Conservation (phyloP, 1,284 basidiomycete species). For the Cutaneotrichosporon cyanovorans region DNA sequence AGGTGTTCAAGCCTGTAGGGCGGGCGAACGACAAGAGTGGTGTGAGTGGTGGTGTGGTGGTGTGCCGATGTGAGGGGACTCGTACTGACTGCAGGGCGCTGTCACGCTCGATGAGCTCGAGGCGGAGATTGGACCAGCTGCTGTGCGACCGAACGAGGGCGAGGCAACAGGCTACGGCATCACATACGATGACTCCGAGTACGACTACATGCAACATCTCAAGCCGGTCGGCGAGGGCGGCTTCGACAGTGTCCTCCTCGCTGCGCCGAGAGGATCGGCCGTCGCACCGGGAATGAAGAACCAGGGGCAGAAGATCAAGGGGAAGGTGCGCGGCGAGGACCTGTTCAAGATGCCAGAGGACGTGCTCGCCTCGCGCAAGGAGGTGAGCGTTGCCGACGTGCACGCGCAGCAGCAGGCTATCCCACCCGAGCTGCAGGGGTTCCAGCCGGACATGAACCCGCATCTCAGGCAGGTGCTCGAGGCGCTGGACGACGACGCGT, state of each 20-base stretch:
- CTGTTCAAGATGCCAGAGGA: constrained; percentile 56
- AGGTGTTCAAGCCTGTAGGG: constrained; percentile 78
- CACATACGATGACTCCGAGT: constrained; percentile 94
- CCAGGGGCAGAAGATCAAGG: constrained; percentile 19
- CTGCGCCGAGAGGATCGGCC: constrained; percentile 54
- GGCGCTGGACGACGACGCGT: constrained; percentile 92
- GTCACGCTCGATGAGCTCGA: constrained; percentile 55
- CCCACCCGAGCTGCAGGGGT: constrained; percentile 74
- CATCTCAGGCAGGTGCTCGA: constrained; percentile 88
- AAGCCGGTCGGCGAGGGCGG: constrained; percentile 71
- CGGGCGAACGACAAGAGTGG: constrained; percentile 56
- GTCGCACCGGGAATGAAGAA: constrained; percentile 36
- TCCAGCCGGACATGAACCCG: constrained; percentile 95
- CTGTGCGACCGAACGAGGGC: constrained; percentile 52
- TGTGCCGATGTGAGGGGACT: too few relatives aligned
- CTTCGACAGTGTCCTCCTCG: constrained; percentile 53
- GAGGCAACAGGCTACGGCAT: constrained; percentile 87
- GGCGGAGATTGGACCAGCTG: constrained; percentile 28
- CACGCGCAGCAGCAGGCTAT: constrained; percentile 63
- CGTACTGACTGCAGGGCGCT: constrained; percentile 27
- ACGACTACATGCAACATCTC: constrained; percentile 99
- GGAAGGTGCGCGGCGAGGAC: constrained; percentile 34
- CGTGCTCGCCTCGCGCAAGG: constrained; percentile 61
- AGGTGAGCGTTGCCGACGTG: constrained; percentile 58
- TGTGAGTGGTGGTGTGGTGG: not conserved